Evolutionary conservation across 2,329 filamentous ascomycete genomes (phyloP).

Genomic region (Endoconidiophora polonica): DNA sequence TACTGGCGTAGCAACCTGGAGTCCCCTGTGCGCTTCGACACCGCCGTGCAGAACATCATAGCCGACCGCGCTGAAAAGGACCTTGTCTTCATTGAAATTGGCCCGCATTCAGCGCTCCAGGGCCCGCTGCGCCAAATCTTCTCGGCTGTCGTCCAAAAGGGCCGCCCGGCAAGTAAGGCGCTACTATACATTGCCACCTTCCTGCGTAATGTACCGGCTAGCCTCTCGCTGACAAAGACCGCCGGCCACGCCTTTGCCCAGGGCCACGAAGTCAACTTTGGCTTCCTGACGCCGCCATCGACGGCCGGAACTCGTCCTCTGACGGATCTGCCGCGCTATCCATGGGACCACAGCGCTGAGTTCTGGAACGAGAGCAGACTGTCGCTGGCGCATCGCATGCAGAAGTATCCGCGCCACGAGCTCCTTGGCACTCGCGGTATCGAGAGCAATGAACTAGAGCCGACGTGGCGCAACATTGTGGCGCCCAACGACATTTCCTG

Average conservation of each 20-base stretch:
- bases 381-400: slow-evolving; percentile 18
- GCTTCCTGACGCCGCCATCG: slow-evolving; percentile 19
- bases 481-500: slow-evolving; percentile 19
- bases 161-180: not conserved
- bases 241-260: slow-evolving; percentile 19
- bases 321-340: slow-evolving; percentile 22
- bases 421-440: slow-evolving; percentile 21
- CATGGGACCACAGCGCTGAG: slow-evolving; percentile 22
- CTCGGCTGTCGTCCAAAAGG: not conserved
- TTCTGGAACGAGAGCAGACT: slow-evolving; percentile 22
- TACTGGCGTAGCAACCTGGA: slow-evolving; percentile 21
- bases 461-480: slow-evolving; percentile 18
- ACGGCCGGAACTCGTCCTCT: slow-evolving; percentile 11
- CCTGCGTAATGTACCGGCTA: slow-evolving; percentile 11
- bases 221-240: slow-evolving; percentile 7
- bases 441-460: slow-evolving; percentile 15
- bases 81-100: slow-evolving; percentile 17
- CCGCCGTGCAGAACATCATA: slow-evolving; percentile 18
- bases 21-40: slow-evolving; percentile 18
- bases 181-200: slow-evolving; percentile 13
- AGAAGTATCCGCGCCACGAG: slow-evolving; percentile 21
- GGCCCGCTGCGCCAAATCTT: slow-evolving; percentile 16
- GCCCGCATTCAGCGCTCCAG: slow-evolving; percentile 16
- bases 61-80: slow-evolving; percentile 18
- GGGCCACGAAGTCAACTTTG: slow-evolving; percentile 18